Evolutionary conservation across 495 filamentous ascomycete species (phyloP).

Genomic region (Daldinia grandis): DNA sequence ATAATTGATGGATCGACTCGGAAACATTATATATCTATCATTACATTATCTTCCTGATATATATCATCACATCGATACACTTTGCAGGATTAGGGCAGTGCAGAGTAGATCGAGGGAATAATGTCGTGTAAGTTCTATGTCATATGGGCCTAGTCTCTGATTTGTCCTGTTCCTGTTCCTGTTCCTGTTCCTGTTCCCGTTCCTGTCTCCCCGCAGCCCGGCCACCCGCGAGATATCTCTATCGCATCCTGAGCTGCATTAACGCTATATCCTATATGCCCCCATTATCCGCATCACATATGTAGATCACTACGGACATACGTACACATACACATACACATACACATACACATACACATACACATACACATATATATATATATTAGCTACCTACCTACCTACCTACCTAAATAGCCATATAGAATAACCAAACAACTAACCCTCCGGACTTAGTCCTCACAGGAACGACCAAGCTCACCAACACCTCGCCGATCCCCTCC

Average conservation of each 20-base stretch:
- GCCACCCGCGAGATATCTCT: neutral
- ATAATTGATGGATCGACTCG: conserved; percentile 15
- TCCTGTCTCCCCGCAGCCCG: conserved; percentile 8
- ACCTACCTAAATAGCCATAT: neutral
- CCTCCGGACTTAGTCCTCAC: conserved; percentile 47
- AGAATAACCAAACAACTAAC: conserved; percentile 2
- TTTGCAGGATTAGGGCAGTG: no score
- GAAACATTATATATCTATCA: neutral
- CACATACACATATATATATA: neutral
- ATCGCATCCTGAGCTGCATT: neutral
- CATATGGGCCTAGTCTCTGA: neutral
- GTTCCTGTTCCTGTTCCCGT: conserved; percentile 1
- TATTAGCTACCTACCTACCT: neutral
- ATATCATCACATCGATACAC: no score
- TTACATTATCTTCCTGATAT: no score
- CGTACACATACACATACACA: neutral
- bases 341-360: neutral
- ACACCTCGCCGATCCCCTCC: conserved; percentile 66
- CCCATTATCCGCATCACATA: neutral
- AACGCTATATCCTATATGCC: neutral
- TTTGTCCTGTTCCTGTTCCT: neutral
- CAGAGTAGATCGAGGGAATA: conserved; percentile 1
- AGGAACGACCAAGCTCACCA: conserved; percentile 56
- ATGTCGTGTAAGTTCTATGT: conserved; percentile 38
- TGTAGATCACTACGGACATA: neutral